phyloP scores from a whole-genome alignment of 768 basidiomycete species.

The Mycena haematopus region DNA sequence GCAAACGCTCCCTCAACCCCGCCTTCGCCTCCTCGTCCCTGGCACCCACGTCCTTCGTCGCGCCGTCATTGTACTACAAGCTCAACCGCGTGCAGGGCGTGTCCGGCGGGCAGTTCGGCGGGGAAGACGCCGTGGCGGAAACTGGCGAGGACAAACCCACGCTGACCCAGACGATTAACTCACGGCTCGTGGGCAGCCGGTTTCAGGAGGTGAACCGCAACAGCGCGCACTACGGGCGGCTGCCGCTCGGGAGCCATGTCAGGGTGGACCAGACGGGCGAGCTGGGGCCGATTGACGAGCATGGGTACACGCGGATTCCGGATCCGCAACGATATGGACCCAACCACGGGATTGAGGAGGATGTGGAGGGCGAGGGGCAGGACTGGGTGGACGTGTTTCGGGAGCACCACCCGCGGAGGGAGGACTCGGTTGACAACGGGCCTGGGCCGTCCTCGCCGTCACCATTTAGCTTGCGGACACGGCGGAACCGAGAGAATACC shows the following conservation, averaged over 20 bases:
- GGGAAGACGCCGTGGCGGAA: constrained; percentile 15
- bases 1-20: constrained; percentile 62
- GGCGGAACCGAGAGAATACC: not conserved
- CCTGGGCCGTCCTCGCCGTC: constrained; percentile 25
- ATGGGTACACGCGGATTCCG: constrained; percentile 52
- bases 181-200: constrained; percentile 68
- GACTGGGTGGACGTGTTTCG: constrained; percentile 29
- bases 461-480: constrained; percentile 12
- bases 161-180: constrained; percentile 64
- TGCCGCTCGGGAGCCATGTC: constrained; percentile 67
- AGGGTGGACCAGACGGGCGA: constrained; percentile 58
- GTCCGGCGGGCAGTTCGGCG: constrained; percentile 60
- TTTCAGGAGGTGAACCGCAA: constrained; percentile 77
- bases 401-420: constrained; percentile 23
- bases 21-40: constrained; percentile 72
- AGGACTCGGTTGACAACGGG: constrained; percentile 27
- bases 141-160: constrained; percentile 50
- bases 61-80: constrained; percentile 82
- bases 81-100: constrained; percentile 67
- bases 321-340: constrained; percentile 63
- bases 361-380: constrained; percentile 40
- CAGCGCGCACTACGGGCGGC: constrained; percentile 60
- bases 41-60: constrained; percentile 78
- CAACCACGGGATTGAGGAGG: constrained; percentile 49
- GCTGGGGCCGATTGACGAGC: constrained; percentile 44